A percentile compares a stretch with the other conserved stretches of the same genome.
Conservation (phyloP, 2,329 filamentous ascomycete genomes). For the Aspergillus candidus region DNA sequence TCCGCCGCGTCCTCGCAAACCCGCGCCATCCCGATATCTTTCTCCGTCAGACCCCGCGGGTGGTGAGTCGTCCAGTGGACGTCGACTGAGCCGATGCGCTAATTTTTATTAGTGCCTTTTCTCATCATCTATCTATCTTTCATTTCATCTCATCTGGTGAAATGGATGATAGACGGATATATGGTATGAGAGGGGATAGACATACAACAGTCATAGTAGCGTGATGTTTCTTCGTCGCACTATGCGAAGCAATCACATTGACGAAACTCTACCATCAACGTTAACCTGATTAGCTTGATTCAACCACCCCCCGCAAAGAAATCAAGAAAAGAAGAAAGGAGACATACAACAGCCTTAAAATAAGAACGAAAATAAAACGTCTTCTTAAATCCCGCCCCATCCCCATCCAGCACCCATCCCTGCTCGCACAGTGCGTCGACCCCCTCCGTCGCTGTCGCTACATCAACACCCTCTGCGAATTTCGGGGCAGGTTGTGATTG, state of each 20-base stretch:
- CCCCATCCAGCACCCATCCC: conserved; percentile 31
- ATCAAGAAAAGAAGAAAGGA: neutral
- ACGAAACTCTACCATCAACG: conserved; percentile 27
- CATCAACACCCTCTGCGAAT: conserved; percentile 27
- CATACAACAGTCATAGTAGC: conserved; percentile 35
- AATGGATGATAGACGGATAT: neutral
- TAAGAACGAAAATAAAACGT: conserved; percentile 37
- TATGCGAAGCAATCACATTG: conserved; percentile 33
- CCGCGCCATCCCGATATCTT: conserved; percentile 32
- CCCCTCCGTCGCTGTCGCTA: conserved; percentile 18
- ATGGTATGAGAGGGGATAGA: conserved; percentile 1
- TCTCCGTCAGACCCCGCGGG: conserved; percentile 33
- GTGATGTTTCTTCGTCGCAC: conserved; percentile 34
- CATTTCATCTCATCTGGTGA: neutral
- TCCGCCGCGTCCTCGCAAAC: conserved; percentile 33
- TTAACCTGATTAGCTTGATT: neutral
- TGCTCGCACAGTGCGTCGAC: conserved; percentile 22
- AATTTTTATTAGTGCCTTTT: conserved; percentile 10
- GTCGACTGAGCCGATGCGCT: conserved; percentile 34
- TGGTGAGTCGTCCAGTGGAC: conserved; percentile 38
- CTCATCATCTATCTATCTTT: no score
- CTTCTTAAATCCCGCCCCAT: conserved; percentile 30
- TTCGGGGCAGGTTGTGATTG: conserved; percentile 12
- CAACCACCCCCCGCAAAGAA: neutral
- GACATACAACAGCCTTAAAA: conserved; percentile 33